phyloP scores from a whole-genome alignment of 108 stramenopile genomes.

The Nannochloropsis salina region DNA sequence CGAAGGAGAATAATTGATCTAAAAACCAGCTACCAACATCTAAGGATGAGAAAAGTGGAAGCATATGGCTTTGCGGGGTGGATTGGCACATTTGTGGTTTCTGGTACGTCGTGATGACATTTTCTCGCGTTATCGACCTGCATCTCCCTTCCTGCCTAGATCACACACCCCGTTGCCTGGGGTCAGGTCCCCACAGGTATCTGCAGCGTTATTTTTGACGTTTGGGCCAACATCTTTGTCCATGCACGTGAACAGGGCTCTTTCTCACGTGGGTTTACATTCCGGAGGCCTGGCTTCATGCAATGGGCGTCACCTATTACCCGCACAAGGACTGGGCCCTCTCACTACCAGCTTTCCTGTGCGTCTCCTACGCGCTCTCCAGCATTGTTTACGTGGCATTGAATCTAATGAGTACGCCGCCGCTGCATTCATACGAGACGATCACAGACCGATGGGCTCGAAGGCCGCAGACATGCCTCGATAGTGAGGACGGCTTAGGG shows the following conservation, averaged over 20 bases:
- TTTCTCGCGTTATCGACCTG: neutral
- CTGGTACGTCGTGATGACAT: neutral
- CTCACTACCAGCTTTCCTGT: neutral
- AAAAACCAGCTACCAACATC: too few relatives aligned
- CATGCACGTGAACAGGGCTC: neutral
- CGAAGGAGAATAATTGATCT: too few relatives aligned
- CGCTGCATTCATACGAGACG: neutral
- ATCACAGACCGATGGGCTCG: slow-evolving; percentile 16
- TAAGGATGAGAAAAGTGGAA: neutral
- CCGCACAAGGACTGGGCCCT: neutral
- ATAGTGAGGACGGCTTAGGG: neutral
- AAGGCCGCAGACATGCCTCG: neutral
- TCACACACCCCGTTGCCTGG: neutral
- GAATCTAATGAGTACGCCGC: slow-evolving; percentile 6
- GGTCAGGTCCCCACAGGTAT: too few relatives aligned
- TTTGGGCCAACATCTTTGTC: too few relatives aligned
- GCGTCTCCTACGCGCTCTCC: neutral
- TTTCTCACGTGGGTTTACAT: neutral
- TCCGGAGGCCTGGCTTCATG: neutral
- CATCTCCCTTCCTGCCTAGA: neutral
- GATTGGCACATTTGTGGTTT: neutral
- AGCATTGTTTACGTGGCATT: neutral
- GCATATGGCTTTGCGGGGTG: slow-evolving; percentile 6
- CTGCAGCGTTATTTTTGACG: too few relatives aligned
- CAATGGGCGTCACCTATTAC: slow-evolving; percentile 5